Evolutionary conservation across 371 early-diverging fungal genomes (phyloP), one percentile per base, ranked within the genome.

Genomic region (Umbelopsis sp.): DNA sequence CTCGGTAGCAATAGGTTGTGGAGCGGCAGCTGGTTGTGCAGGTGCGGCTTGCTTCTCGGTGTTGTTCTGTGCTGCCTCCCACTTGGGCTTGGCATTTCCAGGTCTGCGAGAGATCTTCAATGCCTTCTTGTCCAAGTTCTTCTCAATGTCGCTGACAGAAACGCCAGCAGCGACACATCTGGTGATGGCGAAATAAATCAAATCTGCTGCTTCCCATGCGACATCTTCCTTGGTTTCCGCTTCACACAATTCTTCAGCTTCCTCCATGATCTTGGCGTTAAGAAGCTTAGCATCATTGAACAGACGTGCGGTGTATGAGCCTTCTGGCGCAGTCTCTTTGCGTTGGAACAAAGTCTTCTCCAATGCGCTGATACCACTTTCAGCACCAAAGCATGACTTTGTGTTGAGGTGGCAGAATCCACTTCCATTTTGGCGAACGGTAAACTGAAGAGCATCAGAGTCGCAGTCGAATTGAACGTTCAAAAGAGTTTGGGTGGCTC

Each of bases 391-490:
- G 79, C 99, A 99, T 18, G 92, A 93, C 50, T 90, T 87, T 0
- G 97, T 95, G 72, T 90, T 90, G 73, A 91, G 80, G 75, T 98
- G 99, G 82, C 99, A 99, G 84, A 97, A 99, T 4, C 97, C 96
- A 63, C 90, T 86, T n/a, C 91, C 95, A 50, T 84, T 82, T 82
- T 99, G 98, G 12, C 84, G 80, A 44, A 99, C 99, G 44, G 88
- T 86, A 77, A 95, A 97, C 71, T 88, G 85, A 52, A 99, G 83
- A 16, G 93, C 87, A 75, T 99, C 99, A 14, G 81, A 74, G 82
- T 98, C 99, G 74, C 99, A 99, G 74, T 99, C 99, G 52, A 87
- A 78, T 25, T 89, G 82, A 63, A 98, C 81, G 48, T 84, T 83
- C 45, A 90, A 70, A 63, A 99, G 81, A 16, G 88, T 80, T 78